Evolutionary conservation across 1,284 basidiomycete genomes (phyloP).

Genomic region (Ustilago curta): DNA sequence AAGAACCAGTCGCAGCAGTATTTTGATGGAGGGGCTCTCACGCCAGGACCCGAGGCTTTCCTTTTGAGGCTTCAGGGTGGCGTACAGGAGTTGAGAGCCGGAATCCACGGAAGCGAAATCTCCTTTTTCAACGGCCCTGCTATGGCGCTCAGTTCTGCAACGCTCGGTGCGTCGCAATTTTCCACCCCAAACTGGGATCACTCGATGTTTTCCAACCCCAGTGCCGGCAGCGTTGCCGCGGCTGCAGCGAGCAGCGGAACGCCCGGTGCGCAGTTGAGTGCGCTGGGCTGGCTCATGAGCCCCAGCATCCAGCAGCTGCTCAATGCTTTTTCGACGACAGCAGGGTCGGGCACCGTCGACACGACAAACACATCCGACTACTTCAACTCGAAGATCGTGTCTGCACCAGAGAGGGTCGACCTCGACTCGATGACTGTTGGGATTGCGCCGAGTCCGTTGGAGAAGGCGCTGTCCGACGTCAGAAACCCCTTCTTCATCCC

Average conservation of each 20-base stretch:
- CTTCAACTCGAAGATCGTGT: constrained; percentile 41
- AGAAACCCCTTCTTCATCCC: constrained; percentile 62
- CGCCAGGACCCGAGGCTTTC: constrained; percentile 61
- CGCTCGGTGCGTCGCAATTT: constrained; percentile 33
- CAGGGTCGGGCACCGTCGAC: constrained; percentile 37
- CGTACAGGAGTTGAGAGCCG: constrained; percentile 59
- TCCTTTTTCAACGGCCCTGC: constrained; percentile 46
- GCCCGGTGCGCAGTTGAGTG: constrained; percentile 34
- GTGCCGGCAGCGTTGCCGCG: constrained; percentile 24
- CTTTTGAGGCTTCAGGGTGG: constrained; percentile 60
- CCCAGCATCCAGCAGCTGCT: constrained; percentile 60
- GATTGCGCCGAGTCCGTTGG: constrained; percentile 33
- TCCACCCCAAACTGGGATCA: constrained; percentile 46
- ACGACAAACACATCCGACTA: constrained; percentile 42
- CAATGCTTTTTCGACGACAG: constrained; percentile 36
- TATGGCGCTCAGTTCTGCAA: constrained; percentile 34
- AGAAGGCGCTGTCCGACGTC: constrained; percentile 50
- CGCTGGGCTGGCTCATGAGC: constrained; percentile 59
- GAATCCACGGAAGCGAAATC: constrained; percentile 55
- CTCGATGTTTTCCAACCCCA: constrained; percentile 41
- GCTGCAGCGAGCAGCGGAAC: constrained; percentile 32
- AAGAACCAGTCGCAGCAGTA: constrained; percentile 52
- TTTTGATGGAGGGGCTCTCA: constrained; percentile 61
- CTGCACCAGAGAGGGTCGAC: constrained; percentile 6
- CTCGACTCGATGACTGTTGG: constrained; percentile 21